Evolutionary conservation across 495 filamentous ascomycete species (phyloP).

Genomic region (Lophiotrema nucula): DNA sequence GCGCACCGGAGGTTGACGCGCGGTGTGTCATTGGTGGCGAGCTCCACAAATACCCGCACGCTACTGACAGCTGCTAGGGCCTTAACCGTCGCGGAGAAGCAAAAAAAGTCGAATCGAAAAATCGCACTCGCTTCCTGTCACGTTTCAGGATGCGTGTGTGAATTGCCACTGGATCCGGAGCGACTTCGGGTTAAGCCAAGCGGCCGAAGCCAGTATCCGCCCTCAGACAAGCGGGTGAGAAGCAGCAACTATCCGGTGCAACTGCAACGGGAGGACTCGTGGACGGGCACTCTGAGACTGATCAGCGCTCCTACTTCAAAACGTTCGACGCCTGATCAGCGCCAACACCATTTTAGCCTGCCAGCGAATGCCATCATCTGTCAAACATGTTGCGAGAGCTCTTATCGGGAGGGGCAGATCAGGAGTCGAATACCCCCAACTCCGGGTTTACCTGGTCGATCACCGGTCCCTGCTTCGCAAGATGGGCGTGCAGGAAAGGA

Average conservation of each 20-base stretch:
- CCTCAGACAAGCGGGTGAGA: not conserved
- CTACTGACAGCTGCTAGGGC: too few relatives aligned
- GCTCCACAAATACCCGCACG: too few relatives aligned
- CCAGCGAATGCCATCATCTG: not conserved
- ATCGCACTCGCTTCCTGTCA: too few relatives aligned
- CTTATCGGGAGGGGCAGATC: slow-evolving; percentile 4
- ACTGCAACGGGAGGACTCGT: not conserved
- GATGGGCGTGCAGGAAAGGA: not conserved
- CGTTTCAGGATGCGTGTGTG: too few relatives aligned
- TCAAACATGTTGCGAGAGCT: not conserved
- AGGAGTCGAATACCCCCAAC: not conserved
- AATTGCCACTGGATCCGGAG: too few relatives aligned
- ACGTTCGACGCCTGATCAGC: not conserved
- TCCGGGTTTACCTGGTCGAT: not conserved
- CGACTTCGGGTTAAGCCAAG: too few relatives aligned
- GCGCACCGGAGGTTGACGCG: not conserved
- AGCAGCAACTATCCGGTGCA: not conserved
- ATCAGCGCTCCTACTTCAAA: not conserved
- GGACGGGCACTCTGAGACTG: not conserved
- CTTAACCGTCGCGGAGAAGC: too few relatives aligned
- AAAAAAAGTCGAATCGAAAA: too few relatives aligned
- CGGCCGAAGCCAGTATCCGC: not conserved
- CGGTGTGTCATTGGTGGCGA: not conserved
- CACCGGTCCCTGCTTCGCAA: not conserved
- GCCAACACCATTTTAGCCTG: not conserved